phyloP scores from a whole-genome alignment of 108 stramenopile species.

The Ochromonas danica region DNA sequence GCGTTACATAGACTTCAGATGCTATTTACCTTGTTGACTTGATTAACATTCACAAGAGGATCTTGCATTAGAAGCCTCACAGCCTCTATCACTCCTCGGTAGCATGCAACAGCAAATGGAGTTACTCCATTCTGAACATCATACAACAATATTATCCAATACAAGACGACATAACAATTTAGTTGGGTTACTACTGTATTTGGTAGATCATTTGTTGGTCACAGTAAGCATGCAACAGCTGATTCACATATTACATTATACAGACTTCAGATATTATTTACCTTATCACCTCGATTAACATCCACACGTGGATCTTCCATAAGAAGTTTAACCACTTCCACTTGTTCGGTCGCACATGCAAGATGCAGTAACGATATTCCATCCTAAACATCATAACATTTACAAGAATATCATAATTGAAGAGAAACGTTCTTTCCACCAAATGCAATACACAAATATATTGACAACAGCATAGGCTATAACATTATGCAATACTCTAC shows the following conservation, averaged over 20 bases:
- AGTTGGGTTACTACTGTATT: no score
- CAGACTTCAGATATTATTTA: no score
- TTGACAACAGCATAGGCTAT: no score
- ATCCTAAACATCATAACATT: conserved; percentile 2
- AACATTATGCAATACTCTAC: no score
- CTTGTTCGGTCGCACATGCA: neutral
- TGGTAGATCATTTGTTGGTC: no score
- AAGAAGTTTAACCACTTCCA: neutral
- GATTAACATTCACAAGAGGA: neutral
- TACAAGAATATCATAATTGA: neutral
- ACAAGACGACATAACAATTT: neutral
- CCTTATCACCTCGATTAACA: no score
- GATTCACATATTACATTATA: no score
- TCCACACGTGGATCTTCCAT: neutral
- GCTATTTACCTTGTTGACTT: neutral
- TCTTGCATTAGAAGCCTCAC: neutral
- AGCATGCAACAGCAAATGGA: neutral
- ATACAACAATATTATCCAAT: neutral
- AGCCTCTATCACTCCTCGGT: neutral
- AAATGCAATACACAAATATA: neutral
- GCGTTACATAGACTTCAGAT: no score
- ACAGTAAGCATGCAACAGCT: no score
- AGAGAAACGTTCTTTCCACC: neutral
- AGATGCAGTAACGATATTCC: neutral
- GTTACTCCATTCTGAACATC: neutral